Evolutionary conservation across 2,329 filamentous ascomycete genomes (phyloP), one percentile per base, ranked within the genome.

Genomic region (Achaetomium macrosporum): DNA sequence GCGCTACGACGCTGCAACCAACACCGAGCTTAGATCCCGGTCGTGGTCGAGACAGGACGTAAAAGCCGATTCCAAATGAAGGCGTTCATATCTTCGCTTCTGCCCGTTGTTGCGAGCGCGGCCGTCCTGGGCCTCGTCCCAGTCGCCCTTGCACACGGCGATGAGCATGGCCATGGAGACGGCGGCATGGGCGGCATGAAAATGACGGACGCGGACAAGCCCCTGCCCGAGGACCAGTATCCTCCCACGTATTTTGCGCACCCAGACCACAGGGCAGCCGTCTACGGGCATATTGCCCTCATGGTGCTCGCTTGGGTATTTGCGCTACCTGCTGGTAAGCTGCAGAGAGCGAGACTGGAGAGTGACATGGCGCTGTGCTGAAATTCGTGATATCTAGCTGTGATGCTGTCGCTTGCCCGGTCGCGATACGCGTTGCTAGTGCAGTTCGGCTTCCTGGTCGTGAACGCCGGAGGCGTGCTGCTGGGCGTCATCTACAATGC

Each of bases 321-420:
- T 50, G 65, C 87, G 45, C 75, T 92, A 50, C 89, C 89, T 47
- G 68, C 86, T 55, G 84, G 88, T 87, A 75, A 72, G 83, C 5
- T 25, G 17, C 29, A 19, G 35, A 45, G 16, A 39, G 15, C 9
- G 6, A 43, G 1, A 33, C 29, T n/a, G 19, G 16, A 20, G 13
- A 4, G 5, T 17, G 37, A 31, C 8, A 16, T 33, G 50, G 30
- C 33, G 46, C 11, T 8, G 19, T 41, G 36, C 42, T 49, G 31
- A 49, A 36, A 50, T 35, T 79, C 6, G 3, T 25, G 29, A 13
- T 8, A 16, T 25, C 16, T 61, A 93, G 89, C 82, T 59, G 84
- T 95, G 45, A 89, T 96, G 83, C 76, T 97, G 58, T 95, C 90
- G 51, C 76, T 96, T 58, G 85, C 86, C 35, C 82, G 81, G 56